Evolutionary conservation across 257 asterid genomes (phyloP).

Genomic region (Scutellaria baicalensis): DNA sequence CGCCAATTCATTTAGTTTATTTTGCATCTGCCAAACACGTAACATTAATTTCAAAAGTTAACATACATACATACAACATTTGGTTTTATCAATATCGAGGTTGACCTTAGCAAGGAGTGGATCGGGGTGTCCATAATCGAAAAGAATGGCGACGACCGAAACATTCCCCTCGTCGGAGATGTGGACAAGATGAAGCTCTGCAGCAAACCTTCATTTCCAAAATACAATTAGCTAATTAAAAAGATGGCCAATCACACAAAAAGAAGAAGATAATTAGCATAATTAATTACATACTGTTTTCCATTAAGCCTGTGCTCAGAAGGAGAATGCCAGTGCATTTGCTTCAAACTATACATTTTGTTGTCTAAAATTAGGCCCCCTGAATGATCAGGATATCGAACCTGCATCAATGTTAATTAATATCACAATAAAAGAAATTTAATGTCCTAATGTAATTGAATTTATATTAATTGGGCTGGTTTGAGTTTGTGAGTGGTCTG

Average conservation of each 20-base stretch:
- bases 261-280: background rate
- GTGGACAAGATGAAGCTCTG: constrained; percentile 77
- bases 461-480: no score
- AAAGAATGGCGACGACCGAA: constrained; percentile 49
- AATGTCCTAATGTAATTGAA: no score
- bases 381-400: constrained; percentile 52
- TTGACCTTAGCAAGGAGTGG: constrained; percentile 56
- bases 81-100: background rate
- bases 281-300: constrained; percentile 38
- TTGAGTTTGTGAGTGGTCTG: no score
- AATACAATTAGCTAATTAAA: background rate
- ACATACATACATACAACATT: no score
- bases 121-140: constrained; percentile 50
- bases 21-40: constrained; percentile 33
- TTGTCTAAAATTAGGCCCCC: constrained; percentile 46
- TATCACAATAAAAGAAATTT: background rate
- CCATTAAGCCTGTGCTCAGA: constrained; percentile 76
- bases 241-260: background rate
- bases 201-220: constrained; percentile 38
- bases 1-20: constrained; percentile 32
- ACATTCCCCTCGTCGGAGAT: constrained; percentile 44
- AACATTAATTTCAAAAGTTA: background rate
- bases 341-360: constrained; percentile 48
- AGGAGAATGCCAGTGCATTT: constrained; percentile 94
- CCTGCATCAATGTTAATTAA: constrained; percentile 29